Evolutionary conservation across 2,329 filamentous ascomycete species (phyloP).

Genomic region (Trichoderma gracile): DNA sequence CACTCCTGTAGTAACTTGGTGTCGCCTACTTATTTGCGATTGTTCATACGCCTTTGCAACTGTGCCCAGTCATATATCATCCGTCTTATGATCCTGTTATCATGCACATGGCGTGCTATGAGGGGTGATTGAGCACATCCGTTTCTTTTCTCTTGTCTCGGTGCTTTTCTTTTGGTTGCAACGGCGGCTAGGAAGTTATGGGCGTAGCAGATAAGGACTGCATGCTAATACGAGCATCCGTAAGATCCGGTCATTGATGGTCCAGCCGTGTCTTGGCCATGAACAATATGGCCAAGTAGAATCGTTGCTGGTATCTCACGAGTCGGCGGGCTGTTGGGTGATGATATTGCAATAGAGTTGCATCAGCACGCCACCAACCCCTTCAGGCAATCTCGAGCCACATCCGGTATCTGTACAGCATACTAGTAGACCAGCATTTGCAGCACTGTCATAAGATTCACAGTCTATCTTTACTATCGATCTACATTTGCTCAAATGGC

Average conservation of each 20-base stretch:
- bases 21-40: background rate
- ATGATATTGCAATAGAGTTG: conserved; percentile 16
- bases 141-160: background rate
- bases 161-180: background rate
- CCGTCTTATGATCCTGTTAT: background rate
- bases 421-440: background rate
- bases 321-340: background rate
- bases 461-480: background rate
- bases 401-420: background rate
- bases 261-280: background rate
- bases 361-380: conserved; percentile 22
- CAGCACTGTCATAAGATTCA: background rate
- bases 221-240: background rate
- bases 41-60: background rate
- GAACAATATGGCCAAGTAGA: too few relatives aligned
- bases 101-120: conserved; percentile 22
- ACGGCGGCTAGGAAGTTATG: background rate
- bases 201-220: background rate
- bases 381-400: background rate
- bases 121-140: conserved; percentile 17
- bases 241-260: background rate
- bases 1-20: background rate
- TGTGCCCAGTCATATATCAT: background rate
- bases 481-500: background rate
- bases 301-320: background rate